Base-by-base conservation (phyloP, 768 basidiomycete species). In the Boletus reticulatus region DNA sequence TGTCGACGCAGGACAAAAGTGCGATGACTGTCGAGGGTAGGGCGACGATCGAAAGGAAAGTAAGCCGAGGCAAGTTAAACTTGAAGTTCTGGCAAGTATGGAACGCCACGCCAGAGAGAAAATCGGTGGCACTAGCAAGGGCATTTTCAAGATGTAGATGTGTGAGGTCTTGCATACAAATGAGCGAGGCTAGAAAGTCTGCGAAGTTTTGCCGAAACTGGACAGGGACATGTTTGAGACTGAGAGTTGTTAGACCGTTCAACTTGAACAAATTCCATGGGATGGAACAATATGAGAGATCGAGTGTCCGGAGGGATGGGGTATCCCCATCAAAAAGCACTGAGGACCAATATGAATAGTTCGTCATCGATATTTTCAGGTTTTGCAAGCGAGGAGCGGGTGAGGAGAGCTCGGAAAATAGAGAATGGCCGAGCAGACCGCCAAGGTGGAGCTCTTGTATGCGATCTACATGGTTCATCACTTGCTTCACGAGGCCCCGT, bases 221-320 rank as follows among this genome's bases (percentile, higher is more conserved):
- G 3, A 10, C 17, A 24, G 67, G 46, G 4, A 73, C 49, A 43
- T 6, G 22, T 22, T 22, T 22, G 22, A 80, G 59, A 39, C 66
- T 67, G n/a, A 80, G 65, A 48, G 66, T 62, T 10, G 69, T 72
- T 8, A 80, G 72, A 38, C 66, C 62, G 36, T 48, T 38, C 24
- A 31, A 27, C 20, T n/a, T 29, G 34, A 49, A 22, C 17, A 12
- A 53, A 13, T 42, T 19, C 53, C 37, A 48, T 43, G 53, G n/a
- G 17, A 24, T 14, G 3, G 4, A 4, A 34, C 34, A 34, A 13
- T 13, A 34, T 11, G 37, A 20, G 19, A 53, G 29, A 19, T 12
- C 5, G 22, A 53, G 29, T 17, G 44, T 46, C 38, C 29, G 44
- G 53, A 43, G 53, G 13, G 41, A 24, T 22, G 27, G 39, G n/a